Percentiles rank a stretch among this genome's conserved stretches.
phyloP scores from a whole-genome alignment of 257 asterid genomes.

The Solanum sparsipilum region DNA sequence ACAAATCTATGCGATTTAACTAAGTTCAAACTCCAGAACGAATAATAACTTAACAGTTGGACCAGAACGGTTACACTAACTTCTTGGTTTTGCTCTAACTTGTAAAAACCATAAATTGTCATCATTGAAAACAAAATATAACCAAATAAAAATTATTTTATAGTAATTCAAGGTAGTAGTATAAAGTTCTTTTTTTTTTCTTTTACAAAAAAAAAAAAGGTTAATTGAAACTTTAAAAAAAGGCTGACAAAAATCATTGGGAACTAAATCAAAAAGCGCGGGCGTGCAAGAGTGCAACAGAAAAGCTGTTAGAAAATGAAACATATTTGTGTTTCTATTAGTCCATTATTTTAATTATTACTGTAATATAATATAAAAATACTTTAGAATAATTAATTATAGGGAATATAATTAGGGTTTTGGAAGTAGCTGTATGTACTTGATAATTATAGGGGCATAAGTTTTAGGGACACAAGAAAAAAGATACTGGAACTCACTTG shows the following conservation, averaged over 20 bases:
- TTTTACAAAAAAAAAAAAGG: not conserved
- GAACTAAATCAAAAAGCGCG: constrained; percentile 1
- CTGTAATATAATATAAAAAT: not conserved
- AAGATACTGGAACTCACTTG: not conserved
- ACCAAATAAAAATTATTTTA: not conserved
- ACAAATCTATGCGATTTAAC: not conserved
- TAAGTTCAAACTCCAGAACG: too few relatives aligned
- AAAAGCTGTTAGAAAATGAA: not conserved
- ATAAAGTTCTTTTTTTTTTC: not conserved
- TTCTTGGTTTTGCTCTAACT: not conserved
- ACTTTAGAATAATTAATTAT: not conserved
- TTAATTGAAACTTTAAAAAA: not conserved
- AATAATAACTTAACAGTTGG: not conserved
- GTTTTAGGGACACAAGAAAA: constrained; percentile 2
- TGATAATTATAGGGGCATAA: not conserved
- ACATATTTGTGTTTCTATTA: not conserved
- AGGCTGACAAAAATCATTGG: not conserved
- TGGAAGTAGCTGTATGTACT: not conserved
- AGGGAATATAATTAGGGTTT: not conserved
- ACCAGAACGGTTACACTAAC: not conserved
- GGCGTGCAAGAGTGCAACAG: not conserved
- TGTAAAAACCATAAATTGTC: not conserved
- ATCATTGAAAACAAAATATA: not conserved
- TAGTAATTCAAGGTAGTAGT: not conserved
- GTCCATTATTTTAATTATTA: not conserved